A percentile compares a stretch with the other conserved stretches of the same genome.
Evolutionary conservation across 352 stramenopile genomes (phyloP).

Genomic region (Phytophthora aleatoria): DNA sequence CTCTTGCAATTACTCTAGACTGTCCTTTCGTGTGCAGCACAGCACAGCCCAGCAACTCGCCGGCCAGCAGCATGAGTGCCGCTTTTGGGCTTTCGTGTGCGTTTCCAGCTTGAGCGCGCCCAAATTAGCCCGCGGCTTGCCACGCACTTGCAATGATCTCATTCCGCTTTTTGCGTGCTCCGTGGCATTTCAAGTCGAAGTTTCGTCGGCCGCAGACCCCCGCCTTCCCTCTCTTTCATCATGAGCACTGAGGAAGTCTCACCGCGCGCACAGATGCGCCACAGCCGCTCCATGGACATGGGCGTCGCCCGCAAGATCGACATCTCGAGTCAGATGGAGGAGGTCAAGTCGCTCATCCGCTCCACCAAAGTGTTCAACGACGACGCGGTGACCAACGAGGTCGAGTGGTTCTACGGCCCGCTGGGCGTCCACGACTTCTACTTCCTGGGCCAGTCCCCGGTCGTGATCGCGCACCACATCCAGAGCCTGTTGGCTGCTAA

Average conservation of each 20-base stretch:
- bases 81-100: background rate
- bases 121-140: background rate
- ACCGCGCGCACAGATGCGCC: slow-evolving; percentile 34
- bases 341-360: slow-evolving; percentile 66
- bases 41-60: slow-evolving; percentile 25
- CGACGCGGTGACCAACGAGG: slow-evolving; percentile 61
- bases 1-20: slow-evolving; percentile 16
- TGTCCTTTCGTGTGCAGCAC: slow-evolving; percentile 36
- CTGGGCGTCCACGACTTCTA: slow-evolving; percentile 87
- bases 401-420: slow-evolving; percentile 86
- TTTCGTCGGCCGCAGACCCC: slow-evolving; percentile 8
- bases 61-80: background rate
- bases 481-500: slow-evolving; percentile 82
- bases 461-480: slow-evolving; percentile 78
- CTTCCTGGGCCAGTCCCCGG: slow-evolving; percentile 68
- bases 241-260: slow-evolving; percentile 43
- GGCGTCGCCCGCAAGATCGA: slow-evolving; percentile 59
- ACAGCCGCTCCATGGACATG: slow-evolving; percentile 68
- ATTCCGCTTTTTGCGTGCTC: slow-evolving; percentile 46
- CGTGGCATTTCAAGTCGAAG: slow-evolving; percentile 23
- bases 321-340: slow-evolving; percentile 65
- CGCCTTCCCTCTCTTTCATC: background rate
- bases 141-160: slow-evolving; percentile 12
- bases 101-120: background rate
- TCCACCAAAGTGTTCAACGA: slow-evolving; percentile 64